phyloP scores from a whole-genome alignment of 306 rosid genomes.

The Alnus rubra region DNA sequence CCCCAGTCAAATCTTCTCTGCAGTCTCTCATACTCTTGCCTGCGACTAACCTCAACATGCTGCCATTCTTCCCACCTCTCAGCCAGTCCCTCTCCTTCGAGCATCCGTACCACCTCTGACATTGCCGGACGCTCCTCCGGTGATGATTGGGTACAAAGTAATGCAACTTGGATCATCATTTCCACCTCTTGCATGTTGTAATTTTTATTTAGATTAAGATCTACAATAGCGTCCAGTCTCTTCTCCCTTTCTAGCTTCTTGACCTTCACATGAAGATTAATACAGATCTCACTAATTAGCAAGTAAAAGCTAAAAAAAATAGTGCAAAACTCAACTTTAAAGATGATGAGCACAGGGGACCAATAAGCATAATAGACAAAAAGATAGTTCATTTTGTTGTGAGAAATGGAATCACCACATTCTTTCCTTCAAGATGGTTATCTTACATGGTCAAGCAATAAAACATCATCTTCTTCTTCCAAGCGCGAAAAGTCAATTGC shows the following conservation, averaged over 20 bases:
- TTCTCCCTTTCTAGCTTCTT: conserved; percentile 94
- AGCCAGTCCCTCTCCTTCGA: conserved; percentile 98
- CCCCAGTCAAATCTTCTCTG: conserved; percentile 99
- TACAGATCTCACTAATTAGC: conserved; percentile 8
- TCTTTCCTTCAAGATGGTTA: conserved; percentile 7
- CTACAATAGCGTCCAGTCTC: conserved; percentile 75
- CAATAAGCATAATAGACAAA: background rate
- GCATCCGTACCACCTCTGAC: conserved; percentile 98
- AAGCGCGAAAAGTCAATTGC: conserved; percentile 96
- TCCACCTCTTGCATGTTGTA: conserved; percentile 81
- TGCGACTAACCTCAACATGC: conserved; percentile 78
- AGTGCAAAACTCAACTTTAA: background rate
- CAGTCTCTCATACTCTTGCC: conserved; percentile 84
- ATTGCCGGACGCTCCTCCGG: conserved; percentile 94
- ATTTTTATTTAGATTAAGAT: conserved; percentile 57
- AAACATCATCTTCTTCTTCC: conserved; percentile 96
- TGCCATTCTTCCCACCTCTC: conserved; percentile 99
- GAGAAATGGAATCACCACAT: background rate
- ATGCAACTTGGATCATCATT: conserved; percentile 92
- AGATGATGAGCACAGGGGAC: conserved; percentile 13
- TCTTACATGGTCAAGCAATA: conserved; percentile 93
- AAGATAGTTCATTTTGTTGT: background rate
- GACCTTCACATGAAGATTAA: conserved; percentile 50
- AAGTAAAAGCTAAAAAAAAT: conserved; percentile 17
- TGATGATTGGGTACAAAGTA: conserved; percentile 91